Evolutionary conservation across 257 asterid genomes (phyloP), one percentile per base, ranked within the genome.

Genomic region (Lavandula angustifolia): DNA sequence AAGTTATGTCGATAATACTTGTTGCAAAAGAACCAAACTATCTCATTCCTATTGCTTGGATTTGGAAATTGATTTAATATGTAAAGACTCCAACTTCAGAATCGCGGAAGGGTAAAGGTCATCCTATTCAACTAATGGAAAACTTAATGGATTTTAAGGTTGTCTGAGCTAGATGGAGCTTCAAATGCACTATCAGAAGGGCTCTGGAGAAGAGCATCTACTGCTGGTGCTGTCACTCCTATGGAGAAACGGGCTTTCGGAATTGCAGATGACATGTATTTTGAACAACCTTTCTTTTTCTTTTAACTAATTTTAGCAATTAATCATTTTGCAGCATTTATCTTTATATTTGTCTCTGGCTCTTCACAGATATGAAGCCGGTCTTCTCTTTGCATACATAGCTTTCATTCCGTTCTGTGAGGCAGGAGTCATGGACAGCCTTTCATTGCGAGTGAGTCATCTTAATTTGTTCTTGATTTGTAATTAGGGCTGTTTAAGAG

Each of bases 181-280:
- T 70, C 87, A 14, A 77, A 64, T 52, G 50, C 69, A 46, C 76
- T 84, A 59, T 80, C 96, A 4, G 85, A 78, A 63, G 98, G 92
- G 70, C 87, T 92, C 48, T 92, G 95, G 96, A 82, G 89, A 80
- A 84, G 98, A 63, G 98, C 96, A 67, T 63, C 80, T 52, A 75
- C 77, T 61, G 90, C 95, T 47, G 98, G 95, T 62, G 98, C 92
- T 69, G 80, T 69, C 76, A 78, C 81, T 77, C 82, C 88, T 40
- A 47, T 92, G 83, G 95, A 92, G 68, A 92, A 82, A 79, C 80
- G 95, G 61, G 84, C 84, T 54, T 92, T 86, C 73, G 98, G 95
- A 75, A 82, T 92, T 52, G 96, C 98, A 52, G 98, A 92, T 83
- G 98, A 92, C 85, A 89, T 92, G 98, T 88, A 78, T 46, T 53